phyloP scores from a whole-genome alignment of 2,329 filamentous ascomycete genomes.

The Allantophomopsis lycopodina region DNA sequence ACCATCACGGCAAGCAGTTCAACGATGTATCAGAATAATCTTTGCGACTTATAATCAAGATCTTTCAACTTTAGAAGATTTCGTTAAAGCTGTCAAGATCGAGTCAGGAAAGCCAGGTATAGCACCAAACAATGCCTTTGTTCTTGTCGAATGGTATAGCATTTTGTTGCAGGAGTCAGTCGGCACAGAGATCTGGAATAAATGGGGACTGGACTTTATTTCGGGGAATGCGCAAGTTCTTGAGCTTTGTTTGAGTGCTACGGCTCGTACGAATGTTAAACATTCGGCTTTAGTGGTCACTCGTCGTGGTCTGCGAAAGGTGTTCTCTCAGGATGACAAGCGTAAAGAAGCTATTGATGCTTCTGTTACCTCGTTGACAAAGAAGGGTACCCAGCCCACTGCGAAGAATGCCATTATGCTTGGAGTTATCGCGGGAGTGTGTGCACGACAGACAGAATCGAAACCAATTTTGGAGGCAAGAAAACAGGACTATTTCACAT shows the following conservation, averaged over 20 bases:
- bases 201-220: slow-evolving; percentile 51
- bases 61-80: slow-evolving; percentile 41
- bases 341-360: slow-evolving; percentile 20
- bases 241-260: slow-evolving; percentile 62
- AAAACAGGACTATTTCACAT: slow-evolving; percentile 65
- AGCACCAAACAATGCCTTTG: slow-evolving; percentile 70
- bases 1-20: slow-evolving; percentile 68
- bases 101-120: slow-evolving; percentile 70
- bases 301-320: slow-evolving; percentile 63
- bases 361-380: slow-evolving; percentile 52
- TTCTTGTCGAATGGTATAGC: slow-evolving; percentile 82
- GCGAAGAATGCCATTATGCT: slow-evolving; percentile 65
- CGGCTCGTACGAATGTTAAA: slow-evolving; percentile 48
- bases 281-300: slow-evolving; percentile 66
- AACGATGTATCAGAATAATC: slow-evolving; percentile 62
- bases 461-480: slow-evolving; percentile 47
- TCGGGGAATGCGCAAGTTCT: slow-evolving; percentile 58
- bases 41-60: slow-evolving; percentile 42
- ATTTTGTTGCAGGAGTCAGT: slow-evolving; percentile 61
- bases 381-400: slow-evolving; percentile 49
- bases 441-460: slow-evolving; percentile 52
- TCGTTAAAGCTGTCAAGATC: slow-evolving; percentile 52
- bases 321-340: slow-evolving; percentile 39
- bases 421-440: slow-evolving; percentile 79
- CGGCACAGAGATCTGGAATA: slow-evolving; percentile 46